Base-by-base conservation (phyloP, 805 yeast species). In the Zygosaccharomyces siamensis region DNA sequence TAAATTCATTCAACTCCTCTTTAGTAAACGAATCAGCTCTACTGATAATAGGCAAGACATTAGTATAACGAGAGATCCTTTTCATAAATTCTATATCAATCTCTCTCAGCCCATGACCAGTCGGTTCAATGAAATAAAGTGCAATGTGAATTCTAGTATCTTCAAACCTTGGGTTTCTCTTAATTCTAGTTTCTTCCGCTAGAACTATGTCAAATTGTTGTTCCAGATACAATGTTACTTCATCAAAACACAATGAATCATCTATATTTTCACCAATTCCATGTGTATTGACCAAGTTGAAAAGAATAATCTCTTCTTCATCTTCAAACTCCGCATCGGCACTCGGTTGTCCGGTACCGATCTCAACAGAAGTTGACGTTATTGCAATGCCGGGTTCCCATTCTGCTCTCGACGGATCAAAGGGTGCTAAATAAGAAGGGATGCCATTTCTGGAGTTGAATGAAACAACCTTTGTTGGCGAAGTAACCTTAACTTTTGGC, bases 151-250 rank as follows among this genome's bases (percentile, higher is more conserved):
- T 87, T 58, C 93, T 74, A 14, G 89, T 76, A 69, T 86, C 92
- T 57, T 78, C 83, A 61, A 84, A 82, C 54, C 87, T 74, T 23
- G 96, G 96, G 63, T 88, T 87, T 75, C 97, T 83, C 66, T 78
- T 78, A 54, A 89, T 87, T 54, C 92, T 76, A 1, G 93, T 86
- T 66, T 89, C 97, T 64, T 89, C 96, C 1, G 87, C 88, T 41
- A 89, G 74, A 0, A 86, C 89, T 48, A 76, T 71, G 63, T 84
- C 90, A 62, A 85, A 86, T 62, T 86, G 92, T 62, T 83, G 89
- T 63, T 83, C 85, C 59, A 86, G 68, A 62, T 77, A 86, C 48
- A 75, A 73, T 46, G 79, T 78, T 45, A 86, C 78, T 61, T 86
- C 93, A 10, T 70, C 72, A 59, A 78, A 80, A 61, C 92, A 84